Percentiles rank a stretch among this genome's conserved stretches.
phyloP scores from a whole-genome alignment of 306 rosid species.

The Malus fusca region DNA sequence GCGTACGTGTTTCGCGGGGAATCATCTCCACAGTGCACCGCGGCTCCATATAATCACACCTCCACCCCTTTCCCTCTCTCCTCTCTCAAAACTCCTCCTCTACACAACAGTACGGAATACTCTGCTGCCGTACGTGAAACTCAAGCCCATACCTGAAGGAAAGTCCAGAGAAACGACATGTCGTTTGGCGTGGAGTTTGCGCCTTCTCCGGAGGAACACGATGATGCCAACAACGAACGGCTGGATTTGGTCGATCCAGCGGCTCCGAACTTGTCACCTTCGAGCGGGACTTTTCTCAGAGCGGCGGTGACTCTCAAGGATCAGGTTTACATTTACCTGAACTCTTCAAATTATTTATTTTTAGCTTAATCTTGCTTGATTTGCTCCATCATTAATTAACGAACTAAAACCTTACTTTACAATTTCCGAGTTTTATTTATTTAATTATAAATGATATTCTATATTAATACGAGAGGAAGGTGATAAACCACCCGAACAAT shows the following conservation, averaged over 20 bases:
- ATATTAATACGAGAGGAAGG: too few species aligned
- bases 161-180: constrained; percentile 14
- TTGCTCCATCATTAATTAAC: not conserved
- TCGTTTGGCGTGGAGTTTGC: constrained; percentile 24
- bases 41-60: not conserved
- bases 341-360: not conserved
- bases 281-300: constrained; percentile 34
- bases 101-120: not conserved
- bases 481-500: too few species aligned
- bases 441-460: too few species aligned
- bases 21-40: constrained; percentile 8
- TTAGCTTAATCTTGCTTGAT: not conserved
- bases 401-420: not conserved
- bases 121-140: not conserved
- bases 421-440: not conserved
- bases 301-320: constrained; percentile 74
- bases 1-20: constrained; percentile 18
- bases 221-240: constrained; percentile 32
- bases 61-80: not conserved
- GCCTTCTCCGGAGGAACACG: constrained; percentile 28
- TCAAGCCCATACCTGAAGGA: not conserved
- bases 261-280: constrained; percentile 24
- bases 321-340: constrained; percentile 26
- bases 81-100: not conserved
- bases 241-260: constrained; percentile 36